A percentile compares a stretch with the other conserved stretches of the same genome.
Conservation (phyloP, 352 stramenopile genomes). For the Globisporangium cederbergense region DNA sequence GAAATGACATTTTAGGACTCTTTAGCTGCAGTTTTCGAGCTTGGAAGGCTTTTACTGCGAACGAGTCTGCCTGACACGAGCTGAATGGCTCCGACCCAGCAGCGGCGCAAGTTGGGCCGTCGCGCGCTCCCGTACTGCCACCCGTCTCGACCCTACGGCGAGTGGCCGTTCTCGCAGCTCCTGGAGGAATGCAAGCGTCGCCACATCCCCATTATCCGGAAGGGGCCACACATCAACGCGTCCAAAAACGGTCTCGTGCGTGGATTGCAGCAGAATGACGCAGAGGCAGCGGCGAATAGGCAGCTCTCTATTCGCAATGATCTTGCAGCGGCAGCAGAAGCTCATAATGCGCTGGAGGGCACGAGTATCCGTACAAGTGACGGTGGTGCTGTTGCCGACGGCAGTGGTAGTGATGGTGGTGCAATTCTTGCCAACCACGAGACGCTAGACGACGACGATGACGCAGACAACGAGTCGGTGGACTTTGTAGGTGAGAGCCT, state of each 20-base stretch:
- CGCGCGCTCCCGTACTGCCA: neutral
- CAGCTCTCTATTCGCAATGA: neutral
- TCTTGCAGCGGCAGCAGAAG: neutral
- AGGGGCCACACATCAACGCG: slow-evolving; percentile 3
- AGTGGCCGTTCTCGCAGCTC: slow-evolving; percentile 7
- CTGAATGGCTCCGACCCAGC: neutral
- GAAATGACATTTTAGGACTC: neutral
- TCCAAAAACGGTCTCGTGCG: slow-evolving; percentile 1
- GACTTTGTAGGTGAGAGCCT: neutral
- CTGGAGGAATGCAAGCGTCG: slow-evolving; percentile 7
- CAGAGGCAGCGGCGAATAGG: neutral
- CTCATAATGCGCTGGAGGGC: neutral
- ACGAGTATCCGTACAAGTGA: neutral
- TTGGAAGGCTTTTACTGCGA: neutral
- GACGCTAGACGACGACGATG: neutral
- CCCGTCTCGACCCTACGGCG: slow-evolving; percentile 4
- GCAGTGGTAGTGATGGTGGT: neutral
- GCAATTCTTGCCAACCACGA: neutral
- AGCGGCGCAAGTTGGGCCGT: neutral
- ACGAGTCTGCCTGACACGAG: neutral
- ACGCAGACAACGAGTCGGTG: neutral
- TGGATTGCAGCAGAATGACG: neutral
- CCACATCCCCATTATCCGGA: slow-evolving; percentile 5
- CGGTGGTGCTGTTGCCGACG: neutral
- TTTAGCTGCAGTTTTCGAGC: neutral